Base-by-base conservation (phyloP, 2,329 filamentous ascomycete genomes). In the Fusarium globosum region DNA sequence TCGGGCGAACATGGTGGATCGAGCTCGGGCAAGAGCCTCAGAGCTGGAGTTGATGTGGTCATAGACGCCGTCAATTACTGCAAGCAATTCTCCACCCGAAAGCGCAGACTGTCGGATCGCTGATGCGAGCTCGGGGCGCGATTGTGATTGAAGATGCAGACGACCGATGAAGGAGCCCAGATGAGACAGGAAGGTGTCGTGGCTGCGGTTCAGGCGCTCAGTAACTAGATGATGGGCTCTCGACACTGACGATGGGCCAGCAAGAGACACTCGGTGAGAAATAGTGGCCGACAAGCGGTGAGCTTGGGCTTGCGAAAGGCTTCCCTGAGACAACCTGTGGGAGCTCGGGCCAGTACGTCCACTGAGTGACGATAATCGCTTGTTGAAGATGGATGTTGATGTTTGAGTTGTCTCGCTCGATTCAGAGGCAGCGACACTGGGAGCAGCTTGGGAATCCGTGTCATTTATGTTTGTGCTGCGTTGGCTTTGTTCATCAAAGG, bases 81-180 rank as follows among this genome's bases (percentile, higher is more conserved):
- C 88, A 57, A 98, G 86, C 55, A 98, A 87, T 74, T 92, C 90
- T 52, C 92, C 92, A 72, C 95, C 97, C 6, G 95, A 95, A 13
- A 90, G 88, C 15, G 95, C 93, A 14, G 95, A 94, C 80, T 96
- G 92, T 79, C 94, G 92, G 53, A 97, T 96, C 21, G 94, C 95
- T 16, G 91, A 84, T 38, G 95, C 90, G 55, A 98, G 87, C 80
- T 97, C 95, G 2, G 93, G 90, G 14, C 94, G 92, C 13, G 95
- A 96, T 71, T 96, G 92, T n/a, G 95, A 96, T 80, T 98, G 95
- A 68, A 98, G 87, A 81, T 98, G 94, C 63, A 98, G 88, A 42
- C 90, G 88, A 21, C 96, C 96, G 80, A 98, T 96, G 81, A 98
- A 97, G 9, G 94, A 97, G 57, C 94, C 96, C 58, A 99, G 89